A percentile compares a stretch with the other conserved stretches of the same genome.
Conservation (phyloP, 768 basidiomycete genomes). For the Amanita inopinata region DNA sequence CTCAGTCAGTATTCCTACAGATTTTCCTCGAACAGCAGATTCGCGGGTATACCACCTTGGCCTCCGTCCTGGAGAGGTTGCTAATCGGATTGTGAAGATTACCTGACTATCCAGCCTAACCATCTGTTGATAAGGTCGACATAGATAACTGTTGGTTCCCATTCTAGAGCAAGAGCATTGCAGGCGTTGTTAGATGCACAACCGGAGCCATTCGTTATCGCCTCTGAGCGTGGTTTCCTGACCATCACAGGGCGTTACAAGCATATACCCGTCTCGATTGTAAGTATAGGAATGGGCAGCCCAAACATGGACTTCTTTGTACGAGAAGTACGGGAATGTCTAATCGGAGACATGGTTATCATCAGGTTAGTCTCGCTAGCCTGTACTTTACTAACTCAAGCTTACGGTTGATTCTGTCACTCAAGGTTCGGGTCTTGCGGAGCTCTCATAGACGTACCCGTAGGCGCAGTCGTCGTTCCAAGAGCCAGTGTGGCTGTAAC, state of each 20-base stretch:
- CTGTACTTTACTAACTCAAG: conserved; percentile 7
- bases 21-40: conserved; percentile 69
- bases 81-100: conserved; percentile 60
- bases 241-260: conserved; percentile 62
- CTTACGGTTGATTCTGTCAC: conserved; percentile 7
- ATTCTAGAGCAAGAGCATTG: conserved; percentile 53
- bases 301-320: conserved; percentile 84
- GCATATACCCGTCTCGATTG: conserved; percentile 55
- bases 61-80: conserved; percentile 64
- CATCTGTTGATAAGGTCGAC: not conserved
- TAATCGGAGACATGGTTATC: conserved; percentile 49
- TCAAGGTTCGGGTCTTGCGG: conserved; percentile 76
- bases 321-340: conserved; percentile 67
- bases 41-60: conserved; percentile 76
- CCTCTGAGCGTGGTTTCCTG: conserved; percentile 68
- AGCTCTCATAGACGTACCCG: conserved; percentile 52
- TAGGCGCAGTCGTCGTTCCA: conserved; percentile 72
- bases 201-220: conserved; percentile 50
- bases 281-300: conserved; percentile 78
- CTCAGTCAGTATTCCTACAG: conserved; percentile 23
- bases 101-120: not conserved
- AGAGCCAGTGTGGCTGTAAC: conserved; percentile 55
- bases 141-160: conserved; percentile 68
- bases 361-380: conserved; percentile 28
- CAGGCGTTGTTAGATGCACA: conserved; percentile 51